A percentile compares a stretch with the other conserved stretches of the same genome.
Evolutionary conservation across 1,139 yeast genomes (phyloP).

Genomic region (Kodamaea sp.): DNA sequence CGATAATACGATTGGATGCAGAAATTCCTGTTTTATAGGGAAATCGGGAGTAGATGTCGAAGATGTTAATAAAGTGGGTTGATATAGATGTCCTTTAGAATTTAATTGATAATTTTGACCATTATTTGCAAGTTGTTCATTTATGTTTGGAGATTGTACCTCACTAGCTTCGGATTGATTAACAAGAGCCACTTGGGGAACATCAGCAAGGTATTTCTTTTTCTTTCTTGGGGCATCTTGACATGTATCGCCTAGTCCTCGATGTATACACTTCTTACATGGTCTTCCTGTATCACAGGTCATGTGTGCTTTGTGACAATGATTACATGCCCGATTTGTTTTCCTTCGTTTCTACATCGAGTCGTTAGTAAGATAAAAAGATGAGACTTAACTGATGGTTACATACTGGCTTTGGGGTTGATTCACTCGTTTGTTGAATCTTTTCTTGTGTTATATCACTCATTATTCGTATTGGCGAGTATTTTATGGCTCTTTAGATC

Average conservation of each 20-base stretch:
- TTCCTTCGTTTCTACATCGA: conserved; percentile 42
- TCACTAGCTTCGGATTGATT: neutral
- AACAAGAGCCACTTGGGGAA: conserved; percentile 27
- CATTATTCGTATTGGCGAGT: neutral
- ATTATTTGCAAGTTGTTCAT: neutral
- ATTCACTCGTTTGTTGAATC: neutral
- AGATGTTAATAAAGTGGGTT: conserved; percentile 3
- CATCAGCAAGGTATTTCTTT: conserved; percentile 72
- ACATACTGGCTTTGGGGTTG: conserved; percentile 6
- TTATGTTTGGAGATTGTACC: neutral
- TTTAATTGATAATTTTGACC: neutral
- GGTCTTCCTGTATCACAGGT: conserved; percentile 83
- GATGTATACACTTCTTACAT: conserved; percentile 69
- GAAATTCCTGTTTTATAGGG: conserved; percentile 7
- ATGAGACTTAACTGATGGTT: no score
- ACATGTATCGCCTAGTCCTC: conserved; percentile 72
- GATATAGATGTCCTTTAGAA: conserved; percentile 1
- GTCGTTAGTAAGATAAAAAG: conserved; percentile 10
- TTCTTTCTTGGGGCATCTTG: conserved; percentile 86
- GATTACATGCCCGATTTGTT: conserved; percentile 79
- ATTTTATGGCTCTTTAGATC: neutral
- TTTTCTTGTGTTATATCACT: conserved; percentile 2
- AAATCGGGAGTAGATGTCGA: conserved; percentile 7
- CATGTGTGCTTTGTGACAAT: conserved; percentile 83
- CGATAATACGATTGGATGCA: neutral